A percentile compares a stretch with the other conserved stretches of the same genome.
These are phyloP conservation scores for Ophiosphaerella herpotricha DNA, from an alignment of 2,329 filamentous ascomycete genomes.

Conservation along the genomic window DNA sequence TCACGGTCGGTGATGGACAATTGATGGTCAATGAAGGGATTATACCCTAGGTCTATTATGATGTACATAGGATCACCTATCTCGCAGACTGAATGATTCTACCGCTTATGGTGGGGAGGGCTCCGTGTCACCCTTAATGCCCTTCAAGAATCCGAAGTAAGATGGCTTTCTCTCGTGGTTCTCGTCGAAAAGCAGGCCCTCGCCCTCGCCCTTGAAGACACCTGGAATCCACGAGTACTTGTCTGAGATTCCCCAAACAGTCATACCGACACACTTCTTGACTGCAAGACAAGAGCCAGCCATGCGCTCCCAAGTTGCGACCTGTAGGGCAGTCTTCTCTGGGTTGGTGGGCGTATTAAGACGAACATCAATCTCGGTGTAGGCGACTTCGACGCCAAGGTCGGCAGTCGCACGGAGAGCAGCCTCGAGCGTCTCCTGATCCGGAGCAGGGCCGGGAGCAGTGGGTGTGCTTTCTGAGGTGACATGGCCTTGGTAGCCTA, in stretches of 20 bases:
- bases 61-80: not conserved
- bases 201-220: slow-evolving; percentile 45
- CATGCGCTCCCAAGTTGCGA: slow-evolving; percentile 52
- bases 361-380: slow-evolving; percentile 67
- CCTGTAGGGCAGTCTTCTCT: slow-evolving; percentile 53
- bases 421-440: slow-evolving; percentile 50
- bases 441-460: slow-evolving; percentile 48
- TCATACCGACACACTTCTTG: slow-evolving; percentile 46
- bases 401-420: slow-evolving; percentile 58
- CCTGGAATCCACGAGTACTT: slow-evolving; percentile 49
- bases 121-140: slow-evolving; percentile 26
- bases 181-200: slow-evolving; percentile 41
- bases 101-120: not conserved
- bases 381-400: slow-evolving; percentile 62
- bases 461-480: slow-evolving; percentile 58
- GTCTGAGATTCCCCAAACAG: slow-evolving; percentile 55
- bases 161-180: slow-evolving; percentile 45
- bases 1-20: too few relatives aligned
- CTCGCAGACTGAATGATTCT: not conserved
- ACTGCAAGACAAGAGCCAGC: slow-evolving; percentile 45
- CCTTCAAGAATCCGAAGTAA: slow-evolving; percentile 36
- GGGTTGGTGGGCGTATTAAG: slow-evolving; percentile 53
- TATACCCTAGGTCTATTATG: not conserved
- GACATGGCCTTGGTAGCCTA: slow-evolving; percentile 67
- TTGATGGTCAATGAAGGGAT: too few relatives aligned